Evolutionary conservation across 75 land plant genomes (phyloP).

Genomic region (Pseudotsuga menziesii): DNA sequence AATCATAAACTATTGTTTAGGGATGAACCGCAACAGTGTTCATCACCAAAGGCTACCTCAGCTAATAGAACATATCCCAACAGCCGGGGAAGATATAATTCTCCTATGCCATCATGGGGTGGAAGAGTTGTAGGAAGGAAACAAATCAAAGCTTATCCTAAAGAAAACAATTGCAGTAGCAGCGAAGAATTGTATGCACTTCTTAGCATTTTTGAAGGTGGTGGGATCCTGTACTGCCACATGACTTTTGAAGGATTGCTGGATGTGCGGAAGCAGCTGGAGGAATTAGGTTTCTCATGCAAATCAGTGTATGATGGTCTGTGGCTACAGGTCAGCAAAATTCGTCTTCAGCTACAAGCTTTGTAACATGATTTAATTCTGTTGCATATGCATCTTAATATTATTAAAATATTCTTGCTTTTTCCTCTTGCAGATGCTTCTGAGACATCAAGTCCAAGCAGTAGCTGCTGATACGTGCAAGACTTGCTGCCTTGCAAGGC

Average conservation of each 20-base stretch:
- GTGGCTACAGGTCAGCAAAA: constrained; percentile 83
- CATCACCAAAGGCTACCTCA: constrained; percentile 26
- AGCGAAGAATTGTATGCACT: constrained; percentile 81
- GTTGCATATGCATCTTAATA: constrained; percentile 3
- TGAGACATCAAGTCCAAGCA: constrained; percentile 75
- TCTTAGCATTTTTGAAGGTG: constrained; percentile 86
- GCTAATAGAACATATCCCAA: constrained; percentile 16
- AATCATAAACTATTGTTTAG: constrained; percentile 17
- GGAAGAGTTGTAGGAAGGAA: constrained; percentile 77
- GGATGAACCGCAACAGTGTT: constrained; percentile 33
- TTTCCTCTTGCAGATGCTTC: constrained; percentile 65
- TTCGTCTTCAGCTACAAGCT: neutral
- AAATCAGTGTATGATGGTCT: constrained; percentile 92
- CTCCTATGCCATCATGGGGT: constrained; percentile 67
- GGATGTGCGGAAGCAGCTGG: constrained; percentile 76
- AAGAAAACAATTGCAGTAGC: constrained; percentile 31
- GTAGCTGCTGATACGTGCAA: constrained; percentile 84
- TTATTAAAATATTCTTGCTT: neutral
- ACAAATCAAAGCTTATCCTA: constrained; percentile 45
- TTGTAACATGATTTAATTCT: constrained; percentile 7
- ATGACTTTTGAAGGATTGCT: constrained; percentile 94
- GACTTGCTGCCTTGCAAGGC: constrained; percentile 58
- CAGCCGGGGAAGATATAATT: constrained; percentile 54
- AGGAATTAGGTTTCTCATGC: constrained; percentile 94
- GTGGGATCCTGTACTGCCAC: constrained; percentile 86